Evolutionary conservation across 1,284 basidiomycete genomes (phyloP), one percentile per base, ranked within the genome.

Genomic region (Apiotrichum mycotoxinovorans): DNA sequence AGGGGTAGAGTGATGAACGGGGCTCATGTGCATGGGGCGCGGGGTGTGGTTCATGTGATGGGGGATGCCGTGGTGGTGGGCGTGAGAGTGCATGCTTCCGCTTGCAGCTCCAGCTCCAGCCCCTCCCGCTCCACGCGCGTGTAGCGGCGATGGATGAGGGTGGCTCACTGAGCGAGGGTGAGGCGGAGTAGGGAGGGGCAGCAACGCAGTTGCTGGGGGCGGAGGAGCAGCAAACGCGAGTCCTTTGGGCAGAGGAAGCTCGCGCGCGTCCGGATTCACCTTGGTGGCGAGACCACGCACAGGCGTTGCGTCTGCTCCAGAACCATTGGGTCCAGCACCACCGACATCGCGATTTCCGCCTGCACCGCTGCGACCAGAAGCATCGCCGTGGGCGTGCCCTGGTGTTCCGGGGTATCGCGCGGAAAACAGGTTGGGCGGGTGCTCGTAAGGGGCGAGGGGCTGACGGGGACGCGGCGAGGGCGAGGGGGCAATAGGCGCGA

Each of bases 241-340:
- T 17, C 61, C 61, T 27, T 60, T 60, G 8, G 61, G 61, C 8
- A 63, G 51, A 8, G 61, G 61, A 3, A 63, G 56, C 35, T 60
- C 56, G 14, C 58, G 57, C 46, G 49, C 60, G 48, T 62, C 60
- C 43, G 60, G 60, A 54, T 62, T 57, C 34, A 62, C 60, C 52
- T 62, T 62, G 18, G 54, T 57, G 37, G 57, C 60, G 40, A 54
- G 44, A 8, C 54, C 26, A 26, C 60, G 57, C 37, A 62, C 54
- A 4, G 60, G 60, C 10, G 60, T 62, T 41, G 48, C 57, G 50
- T 62, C 60, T 18, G 46, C 26, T 14, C 18, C 26, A 3, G n/a
- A n/a, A n/a, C 25, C 30, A 15, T 25, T 43, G 22, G 5, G 3
- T 7, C n/a, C n/a, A 22, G 4, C 38, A 41, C n/a, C 5, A 23